These are phyloP conservation scores for Picochlorum sp. DNA, from an alignment of 139 green algal genomes.

Conservation along the genomic window DNA sequence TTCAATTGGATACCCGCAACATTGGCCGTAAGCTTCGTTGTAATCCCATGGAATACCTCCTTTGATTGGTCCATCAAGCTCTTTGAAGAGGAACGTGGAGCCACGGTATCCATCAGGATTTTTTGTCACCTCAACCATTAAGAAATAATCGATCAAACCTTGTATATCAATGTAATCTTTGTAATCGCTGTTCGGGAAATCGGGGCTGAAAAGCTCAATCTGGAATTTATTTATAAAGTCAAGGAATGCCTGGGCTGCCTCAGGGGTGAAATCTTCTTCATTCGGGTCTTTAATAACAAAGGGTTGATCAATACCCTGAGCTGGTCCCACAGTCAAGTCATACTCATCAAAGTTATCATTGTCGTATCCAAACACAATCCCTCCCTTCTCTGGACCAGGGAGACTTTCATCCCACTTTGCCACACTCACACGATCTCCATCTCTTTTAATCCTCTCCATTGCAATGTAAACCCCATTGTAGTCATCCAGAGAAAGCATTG, in stretches of 20 bases:
- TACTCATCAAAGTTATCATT: constrained; percentile 43
- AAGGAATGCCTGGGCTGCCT: neutral
- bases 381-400: constrained; percentile 12
- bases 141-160: constrained; percentile 38
- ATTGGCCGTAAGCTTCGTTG: constrained; percentile 63
- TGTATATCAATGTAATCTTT: constrained; percentile 17
- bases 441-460: constrained; percentile 10
- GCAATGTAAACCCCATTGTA: constrained; percentile 23
- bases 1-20: constrained; percentile 69
- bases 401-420: constrained; percentile 3
- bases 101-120: constrained; percentile 33
- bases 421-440: constrained; percentile 4
- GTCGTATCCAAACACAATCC: constrained; percentile 42
- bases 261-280: neutral
- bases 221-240: constrained; percentile 13
- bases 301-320: constrained; percentile 5
- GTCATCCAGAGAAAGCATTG: neutral
- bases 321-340: constrained; percentile 14
- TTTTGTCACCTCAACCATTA: constrained; percentile 40
- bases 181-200: constrained; percentile 12
- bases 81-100: constrained; percentile 25
- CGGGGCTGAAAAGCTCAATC: constrained; percentile 1
- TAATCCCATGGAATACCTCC: constrained; percentile 23
- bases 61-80: constrained; percentile 6
- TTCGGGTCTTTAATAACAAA: constrained; percentile 11